Conservation (phyloP, 345 rosid genomes). For the Camelina neglecta region DNA sequence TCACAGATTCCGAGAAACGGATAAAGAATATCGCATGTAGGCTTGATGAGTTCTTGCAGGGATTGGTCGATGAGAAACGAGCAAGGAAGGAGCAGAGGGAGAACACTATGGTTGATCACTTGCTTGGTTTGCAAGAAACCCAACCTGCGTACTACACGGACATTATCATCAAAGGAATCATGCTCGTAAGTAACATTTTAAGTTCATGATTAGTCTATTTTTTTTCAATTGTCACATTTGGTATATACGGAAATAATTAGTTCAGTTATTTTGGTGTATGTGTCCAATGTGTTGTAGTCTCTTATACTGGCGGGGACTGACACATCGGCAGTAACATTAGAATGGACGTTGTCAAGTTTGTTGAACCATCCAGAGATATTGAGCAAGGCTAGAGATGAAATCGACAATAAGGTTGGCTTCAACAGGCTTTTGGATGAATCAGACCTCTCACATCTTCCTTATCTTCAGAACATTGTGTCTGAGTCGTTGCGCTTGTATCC, state of each 20-base stretch:
- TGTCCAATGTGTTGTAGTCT: slow-evolving; percentile 20
- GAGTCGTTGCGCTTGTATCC: slow-evolving; percentile 54
- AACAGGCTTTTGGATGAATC: slow-evolving; percentile 44
- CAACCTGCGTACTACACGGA: slow-evolving; percentile 55
- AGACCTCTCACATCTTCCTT: slow-evolving; percentile 45
- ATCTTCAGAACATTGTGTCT: slow-evolving; percentile 48
- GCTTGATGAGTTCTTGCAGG: slow-evolving; percentile 52
- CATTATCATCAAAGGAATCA: slow-evolving; percentile 53
- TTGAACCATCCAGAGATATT: slow-evolving; percentile 46
- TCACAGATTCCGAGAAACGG: slow-evolving; percentile 42
- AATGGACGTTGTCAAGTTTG: slow-evolving; percentile 55
- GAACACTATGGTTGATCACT: slow-evolving; percentile 53
- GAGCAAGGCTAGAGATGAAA: slow-evolving; percentile 44
- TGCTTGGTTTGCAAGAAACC: slow-evolving; percentile 54
- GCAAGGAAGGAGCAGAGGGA: slow-evolving; percentile 13
- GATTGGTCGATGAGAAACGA: slow-evolving; percentile 54
- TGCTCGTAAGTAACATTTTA: slow-evolving; percentile 39
- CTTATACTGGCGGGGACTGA: slow-evolving; percentile 52
- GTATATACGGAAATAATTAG: neutral
- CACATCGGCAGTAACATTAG: slow-evolving; percentile 50
- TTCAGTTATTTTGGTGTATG: neutral
- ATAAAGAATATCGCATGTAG: slow-evolving; percentile 21
- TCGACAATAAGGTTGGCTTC: slow-evolving; percentile 38
- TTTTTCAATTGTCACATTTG: neutral
- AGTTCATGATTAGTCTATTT: neutral